phyloP scores from a whole-genome alignment of 352 stramenopile genomes.

The Phytophthora europaea region DNA sequence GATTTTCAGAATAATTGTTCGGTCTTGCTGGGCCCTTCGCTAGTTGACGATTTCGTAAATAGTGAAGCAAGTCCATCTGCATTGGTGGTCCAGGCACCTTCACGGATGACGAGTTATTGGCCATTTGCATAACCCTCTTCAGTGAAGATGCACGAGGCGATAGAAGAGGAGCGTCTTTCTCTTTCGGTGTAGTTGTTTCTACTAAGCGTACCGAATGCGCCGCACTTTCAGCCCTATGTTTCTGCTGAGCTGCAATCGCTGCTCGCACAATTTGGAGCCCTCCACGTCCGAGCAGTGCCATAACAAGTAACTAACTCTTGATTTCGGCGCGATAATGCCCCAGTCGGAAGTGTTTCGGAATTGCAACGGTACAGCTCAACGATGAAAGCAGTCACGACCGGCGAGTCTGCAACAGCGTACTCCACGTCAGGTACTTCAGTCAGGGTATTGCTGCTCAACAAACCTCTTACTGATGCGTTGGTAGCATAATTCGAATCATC shows the following conservation, averaged over 20 bases:
- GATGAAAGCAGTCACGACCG: slow-evolving; percentile 39
- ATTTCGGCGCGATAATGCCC: slow-evolving; percentile 9
- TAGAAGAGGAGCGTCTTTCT: neutral
- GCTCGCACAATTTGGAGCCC: slow-evolving; percentile 42
- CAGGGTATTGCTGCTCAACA: neutral
- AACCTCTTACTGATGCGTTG: neutral
- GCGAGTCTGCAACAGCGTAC: slow-evolving; percentile 56
- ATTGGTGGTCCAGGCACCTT: slow-evolving; percentile 5
- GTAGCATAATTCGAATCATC: slow-evolving; percentile 19
- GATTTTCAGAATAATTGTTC: neutral
- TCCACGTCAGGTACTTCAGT: slow-evolving; percentile 11
- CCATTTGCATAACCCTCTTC: slow-evolving; percentile 5
- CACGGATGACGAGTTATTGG: neutral
- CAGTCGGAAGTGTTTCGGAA: neutral
- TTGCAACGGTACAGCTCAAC: slow-evolving; percentile 37
- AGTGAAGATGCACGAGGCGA: neutral
- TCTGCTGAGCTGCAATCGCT: slow-evolving; percentile 34
- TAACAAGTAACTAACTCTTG: slow-evolving; percentile 41
- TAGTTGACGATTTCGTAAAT: slow-evolving; percentile 20
- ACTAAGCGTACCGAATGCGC: slow-evolving; percentile 40
- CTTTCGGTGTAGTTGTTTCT: slow-evolving; percentile 17
- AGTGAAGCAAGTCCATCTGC: slow-evolving; percentile 23
- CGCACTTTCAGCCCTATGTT: slow-evolving; percentile 39
- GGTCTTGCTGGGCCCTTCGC: neutral
- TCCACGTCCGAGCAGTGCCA: slow-evolving; percentile 43